phyloP scores from a whole-genome alignment of 2,329 filamentous ascomycete genomes.

The Phyllosticta ampelicida region DNA sequence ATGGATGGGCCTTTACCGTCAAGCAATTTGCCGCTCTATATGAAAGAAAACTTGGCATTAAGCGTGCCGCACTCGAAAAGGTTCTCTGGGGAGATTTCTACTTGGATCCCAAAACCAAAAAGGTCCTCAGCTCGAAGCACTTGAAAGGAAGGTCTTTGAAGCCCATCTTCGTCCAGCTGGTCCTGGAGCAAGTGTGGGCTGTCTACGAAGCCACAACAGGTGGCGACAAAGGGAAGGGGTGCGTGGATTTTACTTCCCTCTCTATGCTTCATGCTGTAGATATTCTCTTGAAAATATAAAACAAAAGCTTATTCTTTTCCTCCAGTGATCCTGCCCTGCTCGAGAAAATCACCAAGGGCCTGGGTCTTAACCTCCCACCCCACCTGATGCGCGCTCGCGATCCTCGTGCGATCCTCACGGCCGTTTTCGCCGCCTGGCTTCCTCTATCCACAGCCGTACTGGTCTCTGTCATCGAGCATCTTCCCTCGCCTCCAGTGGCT shows the following conservation, averaged over 20 bases:
- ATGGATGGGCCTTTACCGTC: slow-evolving; percentile 98
- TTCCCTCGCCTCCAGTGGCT: slow-evolving; percentile 72
- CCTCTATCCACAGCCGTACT: slow-evolving; percentile 85
- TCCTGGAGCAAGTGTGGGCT: slow-evolving; percentile 92
- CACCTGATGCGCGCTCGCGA: slow-evolving; percentile 78
- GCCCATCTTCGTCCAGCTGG: slow-evolving; percentile 94
- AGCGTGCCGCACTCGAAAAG: slow-evolving; percentile 76
- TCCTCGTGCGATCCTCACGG: slow-evolving; percentile 69
- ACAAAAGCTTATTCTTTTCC: slow-evolving; percentile 28
- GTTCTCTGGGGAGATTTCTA: slow-evolving; percentile 97
- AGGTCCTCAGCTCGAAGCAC: slow-evolving; percentile 82
- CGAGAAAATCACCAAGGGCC: slow-evolving; percentile 90
- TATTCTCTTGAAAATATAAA: slow-evolving; percentile 14
- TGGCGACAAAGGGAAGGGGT: slow-evolving; percentile 71
- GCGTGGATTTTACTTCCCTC: slow-evolving; percentile 33
- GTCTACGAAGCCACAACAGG: slow-evolving; percentile 86
- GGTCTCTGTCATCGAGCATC: slow-evolving; percentile 85
- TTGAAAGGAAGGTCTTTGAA: slow-evolving; percentile 85
- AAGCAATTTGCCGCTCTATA: slow-evolving; percentile 88
- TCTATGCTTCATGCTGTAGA: slow-evolving; percentile 13
- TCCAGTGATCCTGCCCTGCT: slow-evolving; percentile 63
- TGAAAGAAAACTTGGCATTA: slow-evolving; percentile 95
- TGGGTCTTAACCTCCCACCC: slow-evolving; percentile 73
- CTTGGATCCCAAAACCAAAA: slow-evolving; percentile 91
- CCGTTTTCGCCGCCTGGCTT: slow-evolving; percentile 82